phyloP scores from a whole-genome alignment of 2,329 filamentous ascomycete species.

The Trichoderma simmonsii region DNA sequence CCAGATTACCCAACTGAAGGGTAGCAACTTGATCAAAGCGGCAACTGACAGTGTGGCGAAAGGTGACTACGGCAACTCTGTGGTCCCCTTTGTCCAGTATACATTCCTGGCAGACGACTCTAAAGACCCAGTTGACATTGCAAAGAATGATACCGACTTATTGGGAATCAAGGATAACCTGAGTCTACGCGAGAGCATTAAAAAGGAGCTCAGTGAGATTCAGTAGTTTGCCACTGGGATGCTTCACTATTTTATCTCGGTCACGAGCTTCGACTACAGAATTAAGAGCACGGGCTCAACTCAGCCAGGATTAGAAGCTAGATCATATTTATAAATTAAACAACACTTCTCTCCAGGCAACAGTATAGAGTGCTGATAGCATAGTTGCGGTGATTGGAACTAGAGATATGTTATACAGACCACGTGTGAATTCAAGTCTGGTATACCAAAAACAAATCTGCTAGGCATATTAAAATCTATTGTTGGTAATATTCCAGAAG shows the following conservation, averaged over 20 bases:
- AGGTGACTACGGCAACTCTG: not conserved
- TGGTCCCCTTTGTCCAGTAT: not conserved
- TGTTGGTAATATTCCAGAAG: constrained; percentile 5
- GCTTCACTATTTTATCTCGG: too few relatives aligned
- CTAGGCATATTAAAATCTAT: not conserved
- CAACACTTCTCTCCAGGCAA: too few relatives aligned
- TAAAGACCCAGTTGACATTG: not conserved
- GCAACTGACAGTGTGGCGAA: not conserved
- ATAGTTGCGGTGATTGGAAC: too few relatives aligned
- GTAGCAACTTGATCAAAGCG: not conserved
- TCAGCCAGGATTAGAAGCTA: too few relatives aligned
- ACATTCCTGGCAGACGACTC: not conserved
- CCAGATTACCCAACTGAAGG: not conserved
- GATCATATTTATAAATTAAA: too few relatives aligned
- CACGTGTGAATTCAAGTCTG: too few relatives aligned
- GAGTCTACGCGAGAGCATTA: not conserved
- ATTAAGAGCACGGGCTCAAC: too few relatives aligned
- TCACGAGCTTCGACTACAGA: too few relatives aligned
- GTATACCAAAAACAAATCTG: too few relatives aligned
- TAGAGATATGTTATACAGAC: too few relatives aligned
- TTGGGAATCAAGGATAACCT: not conserved
- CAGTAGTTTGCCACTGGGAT: not conserved
- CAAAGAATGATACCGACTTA: not conserved
- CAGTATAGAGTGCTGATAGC: too few relatives aligned
- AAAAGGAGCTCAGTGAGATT: not conserved